Evolutionary conservation across 1,284 basidiomycete species (phyloP).

Genomic region (Boletus mariae): DNA sequence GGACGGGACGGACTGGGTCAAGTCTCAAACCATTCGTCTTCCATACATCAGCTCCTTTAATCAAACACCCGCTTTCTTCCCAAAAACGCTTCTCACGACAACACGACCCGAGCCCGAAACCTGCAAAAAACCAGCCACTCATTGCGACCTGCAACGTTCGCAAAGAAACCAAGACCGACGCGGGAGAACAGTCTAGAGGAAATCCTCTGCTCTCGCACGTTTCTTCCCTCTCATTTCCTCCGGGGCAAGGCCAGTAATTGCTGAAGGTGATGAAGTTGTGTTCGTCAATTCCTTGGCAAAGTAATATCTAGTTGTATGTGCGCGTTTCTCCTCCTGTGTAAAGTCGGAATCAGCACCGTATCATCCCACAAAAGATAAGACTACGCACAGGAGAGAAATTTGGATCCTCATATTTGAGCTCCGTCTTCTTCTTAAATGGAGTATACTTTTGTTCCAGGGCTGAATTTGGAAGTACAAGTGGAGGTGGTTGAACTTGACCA

Average conservation of each 20-base stretch:
- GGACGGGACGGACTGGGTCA: constrained; percentile 29
- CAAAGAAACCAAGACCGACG: constrained; percentile 32
- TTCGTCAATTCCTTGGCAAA: constrained; percentile 44
- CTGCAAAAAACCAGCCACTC: constrained; percentile 31
- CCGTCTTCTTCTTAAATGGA: constrained; percentile 72
- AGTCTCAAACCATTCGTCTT: constrained; percentile 22
- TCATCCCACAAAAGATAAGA: background rate
- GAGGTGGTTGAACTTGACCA: constrained; percentile 28
- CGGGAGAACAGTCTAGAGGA: constrained; percentile 42
- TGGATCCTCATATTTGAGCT: constrained; percentile 71
- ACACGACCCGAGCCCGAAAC: constrained; percentile 27
- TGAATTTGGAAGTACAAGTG: constrained; percentile 54
- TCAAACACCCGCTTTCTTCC: background rate
- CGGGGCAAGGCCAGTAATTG: constrained; percentile 21
- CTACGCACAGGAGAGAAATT: constrained; percentile 71
- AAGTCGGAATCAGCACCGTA: background rate
- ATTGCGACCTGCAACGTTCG: constrained; percentile 27
- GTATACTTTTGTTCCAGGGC: constrained; percentile 61
- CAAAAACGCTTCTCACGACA: constrained; percentile 10
- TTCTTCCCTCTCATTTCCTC: constrained; percentile 74
- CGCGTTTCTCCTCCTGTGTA: constrained; percentile 75
- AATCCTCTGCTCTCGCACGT: constrained; percentile 75
- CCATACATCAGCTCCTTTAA: background rate
- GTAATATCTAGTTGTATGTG: constrained; percentile 71
- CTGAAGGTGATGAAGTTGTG: constrained; percentile 16